A percentile compares a stretch with the other conserved stretches of the same genome.
phyloP scores from a whole-genome alignment of 305 asterid genomes.

The Rubia tinctorum region DNA sequence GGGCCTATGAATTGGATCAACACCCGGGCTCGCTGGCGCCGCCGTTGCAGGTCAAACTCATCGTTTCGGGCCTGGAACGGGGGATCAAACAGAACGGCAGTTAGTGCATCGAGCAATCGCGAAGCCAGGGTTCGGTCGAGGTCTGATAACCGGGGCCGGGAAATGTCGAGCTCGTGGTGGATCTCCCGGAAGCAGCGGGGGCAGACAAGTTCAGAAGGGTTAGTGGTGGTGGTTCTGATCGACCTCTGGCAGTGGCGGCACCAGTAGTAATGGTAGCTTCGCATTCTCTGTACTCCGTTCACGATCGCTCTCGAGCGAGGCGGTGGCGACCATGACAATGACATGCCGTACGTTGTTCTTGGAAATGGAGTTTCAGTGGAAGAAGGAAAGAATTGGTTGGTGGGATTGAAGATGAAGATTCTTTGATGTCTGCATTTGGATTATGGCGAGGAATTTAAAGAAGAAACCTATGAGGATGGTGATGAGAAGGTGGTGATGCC shows the following conservation, averaged over 20 bases:
- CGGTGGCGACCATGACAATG: conserved; percentile 31
- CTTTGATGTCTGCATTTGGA: conserved; percentile 13
- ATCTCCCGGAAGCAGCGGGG: conserved; percentile 62
- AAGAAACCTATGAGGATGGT: not conserved
- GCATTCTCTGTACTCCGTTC: conserved; percentile 56
- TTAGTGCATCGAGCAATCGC: conserved; percentile 44
- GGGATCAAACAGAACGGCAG: conserved; percentile 45
- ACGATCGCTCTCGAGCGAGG: conserved; percentile 45
- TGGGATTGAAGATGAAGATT: conserved; percentile 34
- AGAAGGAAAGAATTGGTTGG: conserved; percentile 44
- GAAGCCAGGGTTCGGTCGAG: conserved; percentile 42
- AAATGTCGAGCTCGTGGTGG: conserved; percentile 54
- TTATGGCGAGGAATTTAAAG: not conserved
- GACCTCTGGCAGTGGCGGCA: conserved; percentile 71
- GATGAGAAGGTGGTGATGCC: conserved; percentile 6
- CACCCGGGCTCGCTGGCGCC: conserved; percentile 34
- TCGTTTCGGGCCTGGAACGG: conserved; percentile 13
- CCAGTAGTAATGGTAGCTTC: conserved; percentile 91
- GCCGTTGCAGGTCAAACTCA: conserved; percentile 17
- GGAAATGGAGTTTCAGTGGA: not conserved
- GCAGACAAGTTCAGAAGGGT: conserved; percentile 64
- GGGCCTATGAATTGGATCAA: conserved; percentile 61
- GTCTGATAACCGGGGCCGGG: conserved; percentile 39
- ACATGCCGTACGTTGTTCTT: conserved; percentile 31
- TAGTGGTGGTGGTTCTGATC: conserved; percentile 59